A percentile compares a stretch with the other conserved stretches of the same genome.
Conservation (phyloP, 1,139 yeast genomes). For the Pichia sp. region DNA sequence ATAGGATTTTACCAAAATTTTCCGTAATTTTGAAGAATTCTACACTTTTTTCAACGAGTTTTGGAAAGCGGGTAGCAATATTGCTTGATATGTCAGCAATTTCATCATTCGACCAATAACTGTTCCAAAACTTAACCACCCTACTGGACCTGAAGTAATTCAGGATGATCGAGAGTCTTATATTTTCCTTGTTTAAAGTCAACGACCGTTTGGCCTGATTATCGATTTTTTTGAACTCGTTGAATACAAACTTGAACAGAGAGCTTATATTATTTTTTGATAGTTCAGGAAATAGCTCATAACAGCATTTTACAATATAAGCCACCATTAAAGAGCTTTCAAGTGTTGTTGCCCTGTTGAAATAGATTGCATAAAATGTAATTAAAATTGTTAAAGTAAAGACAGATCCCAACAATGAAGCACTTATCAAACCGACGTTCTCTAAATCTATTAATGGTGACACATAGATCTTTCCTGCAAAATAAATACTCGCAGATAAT, state of each 20-base stretch:
- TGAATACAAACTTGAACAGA: slow-evolving; percentile 36
- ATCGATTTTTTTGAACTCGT: slow-evolving; percentile 37
- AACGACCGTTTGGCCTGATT: slow-evolving; percentile 29
- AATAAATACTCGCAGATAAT: slow-evolving; percentile 71
- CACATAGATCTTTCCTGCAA: slow-evolving; percentile 77
- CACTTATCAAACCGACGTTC: slow-evolving; percentile 63
- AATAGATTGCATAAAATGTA: slow-evolving; percentile 78
- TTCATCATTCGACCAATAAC: slow-evolving; percentile 10
- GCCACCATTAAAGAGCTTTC: slow-evolving; percentile 85
- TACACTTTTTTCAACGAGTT: slow-evolving; percentile 15
- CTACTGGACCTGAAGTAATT: slow-evolving; percentile 19
- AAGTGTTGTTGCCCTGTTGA: slow-evolving; percentile 80
- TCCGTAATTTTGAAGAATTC: slow-evolving; percentile 20
- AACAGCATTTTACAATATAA: slow-evolving; percentile 86
- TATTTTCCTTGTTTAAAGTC: slow-evolving; percentile 9
- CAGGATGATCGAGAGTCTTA: slow-evolving; percentile 6
- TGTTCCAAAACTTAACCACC: neutral
- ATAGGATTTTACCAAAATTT: slow-evolving; percentile 22
- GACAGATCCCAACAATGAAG: slow-evolving; percentile 81
- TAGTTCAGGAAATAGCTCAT: slow-evolving; percentile 83
- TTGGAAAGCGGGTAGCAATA: slow-evolving; percentile 14
- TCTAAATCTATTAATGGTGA: slow-evolving; percentile 56
- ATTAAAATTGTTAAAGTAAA: slow-evolving; percentile 71
- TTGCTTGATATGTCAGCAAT: slow-evolving; percentile 1
- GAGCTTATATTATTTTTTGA: slow-evolving; percentile 44